Percentiles rank a stretch among this genome's conserved stretches.
Conservation (phyloP, 2,329 filamentous ascomycete species). For the Xylariaceae sp. region DNA sequence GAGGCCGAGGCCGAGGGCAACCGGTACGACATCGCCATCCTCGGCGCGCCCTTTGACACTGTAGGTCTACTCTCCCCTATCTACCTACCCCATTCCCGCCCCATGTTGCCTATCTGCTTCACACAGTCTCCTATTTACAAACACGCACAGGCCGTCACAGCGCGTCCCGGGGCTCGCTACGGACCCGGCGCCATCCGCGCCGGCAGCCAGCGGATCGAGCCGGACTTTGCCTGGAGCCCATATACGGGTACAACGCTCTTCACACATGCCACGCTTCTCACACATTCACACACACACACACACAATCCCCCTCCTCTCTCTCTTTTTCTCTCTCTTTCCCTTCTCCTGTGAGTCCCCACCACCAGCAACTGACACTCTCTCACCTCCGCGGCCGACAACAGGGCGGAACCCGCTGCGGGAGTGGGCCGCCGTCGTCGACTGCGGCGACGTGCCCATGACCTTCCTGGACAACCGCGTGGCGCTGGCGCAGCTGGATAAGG, state of each 20-base stretch:
- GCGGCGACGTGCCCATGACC: constrained; percentile 70
- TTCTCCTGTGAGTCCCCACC: too few species aligned
- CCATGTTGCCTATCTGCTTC: too few species aligned
- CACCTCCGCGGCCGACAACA: constrained; percentile 4
- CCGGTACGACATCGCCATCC: constrained; percentile 49
- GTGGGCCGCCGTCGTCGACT: constrained; percentile 71
- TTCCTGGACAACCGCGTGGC: constrained; percentile 72
- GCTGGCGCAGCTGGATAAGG: constrained; percentile 65
- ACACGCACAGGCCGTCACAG: constrained; percentile 22
- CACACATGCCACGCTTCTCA: background rate
- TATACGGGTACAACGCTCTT: constrained; percentile 39
- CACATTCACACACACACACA: too few species aligned
- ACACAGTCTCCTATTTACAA: too few species aligned
- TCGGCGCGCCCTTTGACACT: constrained; percentile 45
- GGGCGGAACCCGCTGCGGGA: constrained; percentile 58
- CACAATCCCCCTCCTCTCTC: too few species aligned
- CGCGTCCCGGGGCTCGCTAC: constrained; percentile 28
- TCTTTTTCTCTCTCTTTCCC: too few species aligned
- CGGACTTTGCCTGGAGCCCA: constrained; percentile 29
- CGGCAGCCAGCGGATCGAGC: constrained; percentile 22
- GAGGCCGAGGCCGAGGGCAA: constrained; percentile 28
- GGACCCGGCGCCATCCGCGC: constrained; percentile 26
- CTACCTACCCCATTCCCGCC: background rate
- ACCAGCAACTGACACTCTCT: too few species aligned
- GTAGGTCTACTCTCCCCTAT: constrained; percentile 14